Base-by-base conservation (phyloP, 2,329 filamentous ascomycete genomes). In the Aspergillus oerlinghausenensis region DNA sequence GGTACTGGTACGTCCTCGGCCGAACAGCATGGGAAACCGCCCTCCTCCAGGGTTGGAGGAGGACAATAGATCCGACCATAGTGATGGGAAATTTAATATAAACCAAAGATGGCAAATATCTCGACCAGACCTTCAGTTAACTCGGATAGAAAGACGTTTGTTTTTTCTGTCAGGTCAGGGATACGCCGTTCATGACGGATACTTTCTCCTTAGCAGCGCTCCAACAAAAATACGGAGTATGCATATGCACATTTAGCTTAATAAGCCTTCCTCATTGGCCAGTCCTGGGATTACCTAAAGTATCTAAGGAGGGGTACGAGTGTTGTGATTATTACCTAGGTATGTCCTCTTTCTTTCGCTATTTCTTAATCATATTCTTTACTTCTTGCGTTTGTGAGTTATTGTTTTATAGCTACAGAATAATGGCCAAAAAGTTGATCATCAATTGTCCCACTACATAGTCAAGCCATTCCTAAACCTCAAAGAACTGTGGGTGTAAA, bases 51-150 rank as follows among this genome's bases (percentile, higher is more conserved):
- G 43, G 43, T 14, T 67, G 48, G 49, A 56, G 54, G 35, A 63
- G 53, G 21, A 55, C 54, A 51, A 59, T 57, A 49, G 61, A 48
- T 56, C 59, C 60, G 23, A 63, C 59, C 67, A 70, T 70, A 43
- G 32, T 54, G 42, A 52, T 4, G 47, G 29, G 3, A 6, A 47
- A 25, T 23, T 5, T 10, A 17, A 47, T 47, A 23, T 21, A 17
- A 14, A 14, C 10, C 11, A 47, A 47, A 7, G 10, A 47, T 25
- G 5, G 23, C 43, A 23, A 47, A 25, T 14, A 47, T 17, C 19
- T 23, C 43, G 14, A 25, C 5, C 43, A 11, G 17, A 25, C 3
- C 21, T 47, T 26, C 23, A 17, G 21, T 5, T 3, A 47, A 14
- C 6, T 47, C 23, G 26, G 14, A 38, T 38, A 14, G 14, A 38